These are phyloP conservation scores for Volvariella volvacea DNA, from an alignment of 1,284 basidiomycete species.

Conservation along the genomic window DNA sequence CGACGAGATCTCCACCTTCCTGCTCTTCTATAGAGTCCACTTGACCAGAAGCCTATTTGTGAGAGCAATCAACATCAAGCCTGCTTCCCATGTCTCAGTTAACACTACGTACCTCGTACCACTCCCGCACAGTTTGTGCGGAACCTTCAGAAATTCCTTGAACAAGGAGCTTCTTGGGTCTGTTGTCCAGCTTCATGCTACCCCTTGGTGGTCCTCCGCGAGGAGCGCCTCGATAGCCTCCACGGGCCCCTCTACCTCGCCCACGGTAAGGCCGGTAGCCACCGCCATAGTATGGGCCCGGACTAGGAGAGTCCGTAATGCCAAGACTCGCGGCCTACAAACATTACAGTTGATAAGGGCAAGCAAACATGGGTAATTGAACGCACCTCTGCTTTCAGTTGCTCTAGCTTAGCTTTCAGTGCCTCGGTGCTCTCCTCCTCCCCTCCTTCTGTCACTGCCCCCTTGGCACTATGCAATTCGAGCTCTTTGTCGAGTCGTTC, in stretches of 20 bases:
- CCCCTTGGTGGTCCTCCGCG: slow-evolving; percentile 58
- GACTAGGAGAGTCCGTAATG: slow-evolving; percentile 39
- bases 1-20: slow-evolving; percentile 51
- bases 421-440: slow-evolving; percentile 60
- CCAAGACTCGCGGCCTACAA: slow-evolving; percentile 75
- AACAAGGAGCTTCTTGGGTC: slow-evolving; percentile 76
- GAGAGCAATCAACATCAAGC: slow-evolving; percentile 5
- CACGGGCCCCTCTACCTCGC: slow-evolving; percentile 61
- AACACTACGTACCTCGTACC: slow-evolving; percentile 69
- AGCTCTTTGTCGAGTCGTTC: slow-evolving; percentile 73
- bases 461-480: slow-evolving; percentile 49
- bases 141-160: slow-evolving; percentile 57
- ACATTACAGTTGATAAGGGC: background rate
- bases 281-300: slow-evolving; percentile 29
- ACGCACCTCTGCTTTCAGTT: slow-evolving; percentile 76
- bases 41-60: slow-evolving; percentile 52
- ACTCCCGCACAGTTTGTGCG: slow-evolving; percentile 63
- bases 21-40: slow-evolving; percentile 52
- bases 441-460: slow-evolving; percentile 24
- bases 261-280: slow-evolving; percentile 63
- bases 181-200: slow-evolving; percentile 87
- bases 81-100: too few relatives aligned
- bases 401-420: slow-evolving; percentile 73
- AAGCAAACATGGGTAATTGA: too few relatives aligned
- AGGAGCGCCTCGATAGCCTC: slow-evolving; percentile 54